Conservation (phyloP, 352 stramenopile species). For the Stephanocyclus meneghinianus region DNA sequence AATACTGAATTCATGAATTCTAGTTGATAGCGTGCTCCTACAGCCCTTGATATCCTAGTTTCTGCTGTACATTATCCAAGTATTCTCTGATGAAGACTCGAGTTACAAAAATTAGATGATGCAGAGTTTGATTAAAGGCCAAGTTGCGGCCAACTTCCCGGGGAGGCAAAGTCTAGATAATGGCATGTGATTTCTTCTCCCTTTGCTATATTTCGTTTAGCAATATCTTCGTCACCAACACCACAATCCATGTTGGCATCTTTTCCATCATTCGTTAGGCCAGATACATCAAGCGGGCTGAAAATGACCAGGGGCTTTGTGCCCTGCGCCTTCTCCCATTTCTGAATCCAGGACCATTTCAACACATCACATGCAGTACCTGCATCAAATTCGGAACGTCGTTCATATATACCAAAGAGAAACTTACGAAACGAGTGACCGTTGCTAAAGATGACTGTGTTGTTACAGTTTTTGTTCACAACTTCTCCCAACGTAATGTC, state of each 20-base stretch:
- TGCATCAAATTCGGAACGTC: background rate
- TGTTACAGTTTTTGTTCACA: constrained; percentile 6
- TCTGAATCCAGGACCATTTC: constrained; percentile 2
- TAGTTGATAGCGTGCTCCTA: background rate
- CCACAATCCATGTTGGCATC: constrained; percentile 4
- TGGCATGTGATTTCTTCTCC: constrained; percentile 3
- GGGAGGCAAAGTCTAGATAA: background rate
- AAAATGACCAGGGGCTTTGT: background rate
- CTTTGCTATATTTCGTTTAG: background rate
- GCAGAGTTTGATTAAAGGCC: background rate
- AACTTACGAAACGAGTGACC: constrained; percentile 2
- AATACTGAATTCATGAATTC: constrained; percentile 2
- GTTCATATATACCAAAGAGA: constrained; percentile 2
- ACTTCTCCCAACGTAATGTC: background rate
- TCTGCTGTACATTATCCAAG: too few relatives aligned
- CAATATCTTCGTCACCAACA: background rate
- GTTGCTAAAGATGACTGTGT: background rate
- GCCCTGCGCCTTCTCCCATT: background rate
- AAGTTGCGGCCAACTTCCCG: background rate
- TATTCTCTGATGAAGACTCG: too few relatives aligned
- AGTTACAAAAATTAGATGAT: background rate
- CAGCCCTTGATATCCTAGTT: background rate
- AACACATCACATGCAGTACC: constrained; percentile 2
- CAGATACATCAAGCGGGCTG: constrained; percentile 1
- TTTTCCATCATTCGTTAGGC: background rate